Percentiles rank a stretch among this genome's conserved stretches.
Conservation (phyloP, 2,329 filamentous ascomycete species). For the Xylariaceae sp. region DNA sequence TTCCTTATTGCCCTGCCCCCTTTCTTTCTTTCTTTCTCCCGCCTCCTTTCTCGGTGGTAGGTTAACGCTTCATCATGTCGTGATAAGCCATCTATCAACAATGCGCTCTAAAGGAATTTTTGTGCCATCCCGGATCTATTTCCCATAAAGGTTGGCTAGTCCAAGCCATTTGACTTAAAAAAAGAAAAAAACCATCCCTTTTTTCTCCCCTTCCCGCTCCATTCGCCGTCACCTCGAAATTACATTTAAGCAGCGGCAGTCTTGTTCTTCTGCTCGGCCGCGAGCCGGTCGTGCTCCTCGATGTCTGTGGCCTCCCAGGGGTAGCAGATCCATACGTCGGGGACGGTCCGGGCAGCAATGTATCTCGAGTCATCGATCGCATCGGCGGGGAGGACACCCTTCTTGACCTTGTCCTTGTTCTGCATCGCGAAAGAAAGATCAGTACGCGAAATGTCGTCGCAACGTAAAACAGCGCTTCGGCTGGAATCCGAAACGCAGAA, state of each 20-base stretch:
- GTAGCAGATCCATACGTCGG: slow-evolving; percentile 98
- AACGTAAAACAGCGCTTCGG: background rate
- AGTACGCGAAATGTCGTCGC: background rate
- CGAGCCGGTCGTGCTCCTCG: slow-evolving; percentile 77
- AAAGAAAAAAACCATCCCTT: background rate
- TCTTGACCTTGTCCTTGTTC: slow-evolving; percentile 98
- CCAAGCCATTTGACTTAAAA: background rate
- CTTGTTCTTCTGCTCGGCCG: slow-evolving; percentile 42
- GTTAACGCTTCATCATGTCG: background rate
- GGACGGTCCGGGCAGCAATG: slow-evolving; percentile 77
- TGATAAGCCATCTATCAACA: slow-evolving; percentile 13
- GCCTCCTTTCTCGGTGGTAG: background rate
- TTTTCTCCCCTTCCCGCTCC: background rate
- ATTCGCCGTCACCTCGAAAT: background rate
- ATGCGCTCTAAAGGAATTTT: slow-evolving; percentile 6
- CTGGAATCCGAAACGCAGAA: background rate
- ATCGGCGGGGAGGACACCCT: slow-evolving; percentile 72
- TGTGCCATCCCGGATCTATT: slow-evolving; percentile 4
- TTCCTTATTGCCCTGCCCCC: background rate
- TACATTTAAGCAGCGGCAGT: slow-evolving; percentile 23
- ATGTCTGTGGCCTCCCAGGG: slow-evolving; percentile 96
- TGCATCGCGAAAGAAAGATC: slow-evolving; percentile 31
- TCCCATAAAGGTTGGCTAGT: background rate
- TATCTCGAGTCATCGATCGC: slow-evolving; percentile 73
- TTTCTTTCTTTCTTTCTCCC: background rate